phyloP scores from a whole-genome alignment of 306 rosid genomes.

The Lupinus albus region DNA sequence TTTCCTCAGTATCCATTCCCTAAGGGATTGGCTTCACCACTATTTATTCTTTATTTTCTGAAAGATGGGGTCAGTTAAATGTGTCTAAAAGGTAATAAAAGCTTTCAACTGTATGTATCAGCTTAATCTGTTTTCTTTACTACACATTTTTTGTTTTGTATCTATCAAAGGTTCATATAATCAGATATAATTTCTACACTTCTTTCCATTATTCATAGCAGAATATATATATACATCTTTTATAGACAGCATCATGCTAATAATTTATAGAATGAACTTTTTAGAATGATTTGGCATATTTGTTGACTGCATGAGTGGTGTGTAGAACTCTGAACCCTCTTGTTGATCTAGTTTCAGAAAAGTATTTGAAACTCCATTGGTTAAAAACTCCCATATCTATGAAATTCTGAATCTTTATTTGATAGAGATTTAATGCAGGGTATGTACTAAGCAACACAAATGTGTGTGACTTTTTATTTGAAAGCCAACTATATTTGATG shows the following conservation, averaged over 20 bases:
- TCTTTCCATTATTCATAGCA: not conserved
- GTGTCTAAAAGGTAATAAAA: conserved; percentile 11
- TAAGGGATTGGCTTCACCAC: not conserved
- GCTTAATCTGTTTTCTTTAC: conserved; percentile 3
- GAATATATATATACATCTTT: too few relatives aligned
- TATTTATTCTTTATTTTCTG: conserved; percentile 10
- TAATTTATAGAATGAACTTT: not conserved
- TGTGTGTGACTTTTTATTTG: too few relatives aligned
- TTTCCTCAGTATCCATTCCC: not conserved
- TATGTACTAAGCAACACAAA: too few relatives aligned
- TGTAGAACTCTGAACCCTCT: not conserved
- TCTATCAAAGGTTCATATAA: conserved; percentile 18
- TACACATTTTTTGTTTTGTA: conserved; percentile 7
- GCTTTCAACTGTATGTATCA: conserved; percentile 42
- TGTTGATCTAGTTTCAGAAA: conserved; percentile 5
- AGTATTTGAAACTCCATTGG: conserved; percentile 9
- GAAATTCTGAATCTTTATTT: conserved; percentile 4
- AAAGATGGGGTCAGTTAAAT: not conserved
- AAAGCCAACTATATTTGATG: too few relatives aligned
- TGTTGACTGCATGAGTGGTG: too few relatives aligned
- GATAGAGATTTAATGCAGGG: too few relatives aligned
- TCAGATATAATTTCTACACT: not conserved
- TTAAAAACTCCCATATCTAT: not conserved
- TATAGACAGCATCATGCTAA: not conserved
- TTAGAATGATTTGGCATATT: too few relatives aligned